Evolutionary conservation across 83 land plant species (phyloP).

Genomic region (Diphasiastrum complanatum): DNA sequence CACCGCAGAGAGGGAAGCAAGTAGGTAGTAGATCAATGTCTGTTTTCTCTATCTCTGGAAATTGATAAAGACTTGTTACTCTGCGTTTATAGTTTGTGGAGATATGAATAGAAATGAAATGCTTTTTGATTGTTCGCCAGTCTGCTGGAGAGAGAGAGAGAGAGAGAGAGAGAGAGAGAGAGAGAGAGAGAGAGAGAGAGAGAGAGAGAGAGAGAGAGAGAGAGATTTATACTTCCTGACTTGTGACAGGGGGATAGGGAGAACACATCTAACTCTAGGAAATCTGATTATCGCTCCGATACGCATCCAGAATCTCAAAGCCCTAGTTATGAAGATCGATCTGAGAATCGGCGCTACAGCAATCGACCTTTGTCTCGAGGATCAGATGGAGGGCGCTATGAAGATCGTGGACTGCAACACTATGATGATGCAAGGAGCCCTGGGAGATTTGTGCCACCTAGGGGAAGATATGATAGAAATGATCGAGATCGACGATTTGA

Average conservation of each 20-base stretch:
- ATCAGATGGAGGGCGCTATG: slow-evolving; percentile 48
- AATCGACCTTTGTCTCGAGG: slow-evolving; percentile 37
- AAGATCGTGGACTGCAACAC: slow-evolving; percentile 27
- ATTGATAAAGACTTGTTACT: neutral
- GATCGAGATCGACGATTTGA: slow-evolving; percentile 35
- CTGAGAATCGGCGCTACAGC: slow-evolving; percentile 47
- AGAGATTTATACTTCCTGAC: no score
- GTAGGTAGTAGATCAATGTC: slow-evolving; percentile 5
- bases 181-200: no score
- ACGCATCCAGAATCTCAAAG: slow-evolving; percentile 55
- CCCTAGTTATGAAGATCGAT: slow-evolving; percentile 69
- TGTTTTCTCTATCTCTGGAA: neutral
- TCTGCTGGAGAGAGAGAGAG: no score
- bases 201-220: no score
- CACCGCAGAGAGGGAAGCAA: slow-evolving; percentile 17
- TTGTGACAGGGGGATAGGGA: slow-evolving; percentile 34
- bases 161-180: no score
- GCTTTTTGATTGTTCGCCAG: neutral
- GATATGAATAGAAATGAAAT: neutral
- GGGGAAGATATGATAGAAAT: slow-evolving; percentile 25
- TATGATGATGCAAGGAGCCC: slow-evolving; percentile 68
- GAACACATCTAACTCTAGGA: slow-evolving; percentile 45
- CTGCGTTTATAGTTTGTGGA: no score
- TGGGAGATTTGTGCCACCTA: slow-evolving; percentile 36
- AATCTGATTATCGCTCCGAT: slow-evolving; percentile 27